These are phyloP conservation scores for Xylogone sp. DNA, from an alignment of 2,329 filamentous ascomycete genomes.

Conservation along the genomic window DNA sequence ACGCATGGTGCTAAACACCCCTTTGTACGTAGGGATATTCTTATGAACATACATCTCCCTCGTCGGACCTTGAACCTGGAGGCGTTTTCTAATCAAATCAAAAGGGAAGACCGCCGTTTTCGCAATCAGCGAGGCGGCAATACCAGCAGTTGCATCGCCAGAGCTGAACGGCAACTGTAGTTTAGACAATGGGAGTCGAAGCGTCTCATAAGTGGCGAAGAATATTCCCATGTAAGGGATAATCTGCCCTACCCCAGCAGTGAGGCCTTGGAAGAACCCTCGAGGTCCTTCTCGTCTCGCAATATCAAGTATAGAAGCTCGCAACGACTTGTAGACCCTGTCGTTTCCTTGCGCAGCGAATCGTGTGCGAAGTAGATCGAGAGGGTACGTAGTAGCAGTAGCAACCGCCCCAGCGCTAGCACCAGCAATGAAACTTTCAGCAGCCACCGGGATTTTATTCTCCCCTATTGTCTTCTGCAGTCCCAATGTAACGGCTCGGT, in stretches of 20 bases:
- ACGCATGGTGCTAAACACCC: constrained; percentile 60
- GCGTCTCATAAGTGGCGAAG: constrained; percentile 81
- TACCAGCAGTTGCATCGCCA: constrained; percentile 79
- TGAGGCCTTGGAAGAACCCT: constrained; percentile 87
- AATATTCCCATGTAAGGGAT: constrained; percentile 97
- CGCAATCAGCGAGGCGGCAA: constrained; percentile 72
- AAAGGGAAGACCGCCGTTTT: constrained; percentile 93
- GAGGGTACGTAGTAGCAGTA: constrained; percentile 82
- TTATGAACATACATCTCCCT: constrained; percentile 73
- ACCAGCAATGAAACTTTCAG: constrained; percentile 78
- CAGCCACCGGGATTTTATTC: constrained; percentile 55
- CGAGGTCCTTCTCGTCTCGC: constrained; percentile 64
- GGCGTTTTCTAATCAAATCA: constrained; percentile 85
- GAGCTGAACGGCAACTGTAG: constrained; percentile 65
- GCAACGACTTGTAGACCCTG: constrained; percentile 72
- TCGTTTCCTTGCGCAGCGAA: constrained; percentile 92
- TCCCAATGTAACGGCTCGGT: constrained; percentile 68
- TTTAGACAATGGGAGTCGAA: constrained; percentile 56
- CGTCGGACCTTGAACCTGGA: constrained; percentile 94
- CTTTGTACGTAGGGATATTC: constrained; percentile 81
- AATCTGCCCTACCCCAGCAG: constrained; percentile 80
- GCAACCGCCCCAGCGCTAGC: constrained; percentile 78
- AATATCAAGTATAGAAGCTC: constrained; percentile 69
- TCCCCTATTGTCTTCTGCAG: constrained; percentile 42
- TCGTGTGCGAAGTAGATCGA: constrained; percentile 87